Evolutionary conservation across 257 asterid genomes (phyloP), one percentile per base, ranked within the genome.

Genomic region (Lycium ferocissimum): DNA sequence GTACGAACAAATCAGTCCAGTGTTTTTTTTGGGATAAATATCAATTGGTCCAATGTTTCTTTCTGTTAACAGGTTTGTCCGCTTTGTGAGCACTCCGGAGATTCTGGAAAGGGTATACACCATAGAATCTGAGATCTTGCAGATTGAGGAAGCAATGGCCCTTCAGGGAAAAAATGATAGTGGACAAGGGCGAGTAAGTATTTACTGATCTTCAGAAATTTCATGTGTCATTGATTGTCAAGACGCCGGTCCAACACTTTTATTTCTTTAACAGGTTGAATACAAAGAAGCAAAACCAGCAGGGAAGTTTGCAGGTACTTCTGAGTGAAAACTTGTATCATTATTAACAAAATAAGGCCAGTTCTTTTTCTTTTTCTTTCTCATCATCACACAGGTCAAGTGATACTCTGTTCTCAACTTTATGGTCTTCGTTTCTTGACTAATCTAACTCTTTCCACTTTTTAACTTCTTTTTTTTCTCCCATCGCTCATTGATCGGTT

Each of bases 11-110:
- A 53, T 53, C n/a, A 53, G 82, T 54, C 63, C 85, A 18, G 45
- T 70, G 45, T 53, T 22, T 40, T 40, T 22, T 53, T 45, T 14
- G 45, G 49, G 81, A 8, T 73, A 17, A 37, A 83, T 83, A 66
- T 54, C 66, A 10, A 67, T 26, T 84, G 79, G 33, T 35, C 84
- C 87, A 47, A 85, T 67, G 45, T 83, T 62, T 88, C 85, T 88
- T 85, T 82, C 71, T 75, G 86, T 82, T 83, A 59, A 86, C 88
- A 95, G 99, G 94, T 97, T 97, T 94, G 98, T 97, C 85, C 98
- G 99, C 69, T 97, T 95, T 90, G 99, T 97, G 91, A 97, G 97
- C 93, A 97, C 98, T 67, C 99, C 99, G 6, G 98, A 93, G 89
- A 92, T 97, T 89, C 91, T 97, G 91, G 98, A 97, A 92, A 95